Evolutionary conservation across 2,329 filamentous ascomycete genomes (phyloP), one percentile per base, ranked within the genome.

Genomic region (Microsporum ferrugineum): DNA sequence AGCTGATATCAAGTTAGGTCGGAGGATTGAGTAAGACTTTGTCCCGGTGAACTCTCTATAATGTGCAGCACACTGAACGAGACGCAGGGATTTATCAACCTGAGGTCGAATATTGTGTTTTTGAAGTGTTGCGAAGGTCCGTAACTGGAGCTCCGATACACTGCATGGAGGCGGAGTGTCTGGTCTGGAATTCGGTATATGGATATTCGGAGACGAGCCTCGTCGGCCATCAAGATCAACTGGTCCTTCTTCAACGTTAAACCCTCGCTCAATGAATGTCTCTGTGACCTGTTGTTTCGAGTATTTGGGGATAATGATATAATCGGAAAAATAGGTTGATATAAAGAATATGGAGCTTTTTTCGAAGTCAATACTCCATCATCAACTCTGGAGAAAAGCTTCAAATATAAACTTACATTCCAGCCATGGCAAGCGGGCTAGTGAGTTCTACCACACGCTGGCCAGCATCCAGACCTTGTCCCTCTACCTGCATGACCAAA

Each of bases 271-370:
- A 63, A 92, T 80, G 3, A 97, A 79, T 0, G 90, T 88, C 62
- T 85, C 80, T 38, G 90, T 84, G 56, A 97, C 91, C 43, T 85
- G 86, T 31, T 82, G 77, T 58, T 87, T 85, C 68, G 88, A 85
- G 70, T 86, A 88, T 59, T 81, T 81, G 0, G 94, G 91, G 0
- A 96, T 90, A 39, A 97, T 82, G 68, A 99, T 95, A 75, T 96
- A 97, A 76, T 99, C 92, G 38, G 89, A 94, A 75, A 95, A 97
- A 75, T 97, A 99, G 36, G 91, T 96, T 2, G 92, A 96, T 72
- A 96, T 95, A 81, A 97, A 97, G 79, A 97, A 96, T 70, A 99
- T 95, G 59, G 92, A 89, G 59, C 83, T 85, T 55, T 58, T 38
- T 14, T 23, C 17, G 1, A 23, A 10, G 14, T 23, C 17, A 29